phyloP scores from a whole-genome alignment of 2,329 filamentous ascomycete genomes.

The Cladosporium austrohemisphaericum region DNA sequence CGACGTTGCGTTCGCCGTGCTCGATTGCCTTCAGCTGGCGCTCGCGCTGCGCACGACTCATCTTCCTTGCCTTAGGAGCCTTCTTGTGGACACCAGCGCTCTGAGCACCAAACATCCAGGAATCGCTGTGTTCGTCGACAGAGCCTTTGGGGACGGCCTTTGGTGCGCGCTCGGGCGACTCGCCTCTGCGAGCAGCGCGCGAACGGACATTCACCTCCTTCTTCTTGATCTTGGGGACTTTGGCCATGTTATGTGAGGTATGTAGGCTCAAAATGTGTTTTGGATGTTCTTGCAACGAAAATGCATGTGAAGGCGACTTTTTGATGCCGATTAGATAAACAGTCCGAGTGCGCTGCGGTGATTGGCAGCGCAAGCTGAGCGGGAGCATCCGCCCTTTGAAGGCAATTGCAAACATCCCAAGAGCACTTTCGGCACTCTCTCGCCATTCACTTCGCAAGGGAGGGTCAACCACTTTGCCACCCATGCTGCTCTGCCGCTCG shows the following conservation, averaged over 20 bases:
- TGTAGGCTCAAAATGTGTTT: no score
- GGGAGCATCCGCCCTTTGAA: neutral
- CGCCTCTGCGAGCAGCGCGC: constrained; percentile 68
- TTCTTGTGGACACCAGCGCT: constrained; percentile 68
- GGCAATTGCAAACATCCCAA: neutral
- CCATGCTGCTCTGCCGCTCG: constrained; percentile 1
- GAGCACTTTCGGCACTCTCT: neutral
- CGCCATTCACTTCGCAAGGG: neutral
- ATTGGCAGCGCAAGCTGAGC: neutral
- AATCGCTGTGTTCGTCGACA: constrained; percentile 47
- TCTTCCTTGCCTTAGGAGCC: constrained; percentile 50
- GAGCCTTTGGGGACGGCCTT: constrained; percentile 41
- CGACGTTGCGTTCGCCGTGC: constrained; percentile 51
- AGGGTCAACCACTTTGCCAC: no score
- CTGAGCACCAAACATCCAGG: constrained; percentile 67
- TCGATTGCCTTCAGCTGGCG: constrained; percentile 55
- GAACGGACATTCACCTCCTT: constrained; percentile 63
- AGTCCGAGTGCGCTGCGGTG: neutral
- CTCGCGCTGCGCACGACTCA: constrained; percentile 51
- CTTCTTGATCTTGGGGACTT: constrained; percentile 47
- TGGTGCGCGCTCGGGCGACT: constrained; percentile 55
- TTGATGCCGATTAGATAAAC: neutral
- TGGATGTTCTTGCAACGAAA: neutral
- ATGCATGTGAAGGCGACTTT: neutral
- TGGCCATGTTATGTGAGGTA: constrained; percentile 37